Evolutionary conservation across 805 yeast species (phyloP).

Genomic region (Debaryomyces hansenii): DNA sequence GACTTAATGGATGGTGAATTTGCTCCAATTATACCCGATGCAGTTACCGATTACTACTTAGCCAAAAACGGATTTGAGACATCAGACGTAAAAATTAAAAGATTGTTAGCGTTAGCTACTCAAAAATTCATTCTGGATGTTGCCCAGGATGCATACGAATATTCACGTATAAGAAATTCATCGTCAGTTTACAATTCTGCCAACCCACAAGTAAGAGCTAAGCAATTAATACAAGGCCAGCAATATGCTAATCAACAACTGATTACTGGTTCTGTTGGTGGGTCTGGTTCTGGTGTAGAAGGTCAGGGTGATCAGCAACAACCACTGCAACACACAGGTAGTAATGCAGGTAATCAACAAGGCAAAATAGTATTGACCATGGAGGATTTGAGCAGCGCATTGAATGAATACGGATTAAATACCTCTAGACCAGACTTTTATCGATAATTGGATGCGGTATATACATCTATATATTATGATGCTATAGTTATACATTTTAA

Average conservation of each 20-base stretch:
- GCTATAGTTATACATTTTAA: too few relatives aligned
- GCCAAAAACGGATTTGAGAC: conserved; percentile 84
- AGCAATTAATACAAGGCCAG: conserved; percentile 71
- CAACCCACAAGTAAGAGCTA: conserved; percentile 83
- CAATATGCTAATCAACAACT: conserved; percentile 45
- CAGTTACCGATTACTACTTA: conserved; percentile 89
- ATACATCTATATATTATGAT: too few relatives aligned
- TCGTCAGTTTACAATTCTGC: conserved; percentile 82
- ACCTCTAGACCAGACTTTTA: conserved; percentile 92
- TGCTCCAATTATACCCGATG: conserved; percentile 95
- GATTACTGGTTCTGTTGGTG: conserved; percentile 30
- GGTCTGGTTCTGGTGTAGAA: conserved; percentile 23
- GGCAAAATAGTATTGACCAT: conserved; percentile 86
- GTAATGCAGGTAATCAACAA: conserved; percentile 53
- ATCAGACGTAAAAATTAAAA: conserved; percentile 67
- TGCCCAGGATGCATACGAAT: conserved; percentile 96
- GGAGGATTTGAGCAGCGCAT: conserved; percentile 90
- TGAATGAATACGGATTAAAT: conserved; percentile 90
- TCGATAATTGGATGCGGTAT: conserved; percentile 9
- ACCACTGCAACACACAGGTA: conserved; percentile 28
- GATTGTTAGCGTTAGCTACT: conserved; percentile 89
- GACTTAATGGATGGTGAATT: conserved; percentile 85
- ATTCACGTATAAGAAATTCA: conserved; percentile 86
- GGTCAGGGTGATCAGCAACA: conserved; percentile 42
- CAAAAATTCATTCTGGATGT: conserved; percentile 93